A percentile compares a stretch with the other conserved stretches of the same genome.
phyloP scores from a whole-genome alignment of 805 yeast genomes.

The Saccharomyces eubayanus region DNA sequence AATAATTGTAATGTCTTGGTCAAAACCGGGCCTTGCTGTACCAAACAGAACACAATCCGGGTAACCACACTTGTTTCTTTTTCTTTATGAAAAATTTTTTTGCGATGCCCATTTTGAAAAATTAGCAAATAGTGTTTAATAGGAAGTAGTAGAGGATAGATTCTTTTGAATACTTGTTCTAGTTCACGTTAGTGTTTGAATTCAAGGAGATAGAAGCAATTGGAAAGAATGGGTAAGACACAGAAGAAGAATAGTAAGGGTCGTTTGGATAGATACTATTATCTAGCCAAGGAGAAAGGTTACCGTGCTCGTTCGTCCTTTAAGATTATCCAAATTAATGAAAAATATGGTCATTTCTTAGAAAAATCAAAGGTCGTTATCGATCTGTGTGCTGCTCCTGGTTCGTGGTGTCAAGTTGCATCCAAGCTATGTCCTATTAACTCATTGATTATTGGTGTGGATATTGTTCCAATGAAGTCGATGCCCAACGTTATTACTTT shows the following conservation, averaged over 20 bases:
- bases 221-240: constrained; percentile 64
- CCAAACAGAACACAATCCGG: neutral
- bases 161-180: neutral
- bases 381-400: constrained; percentile 98
- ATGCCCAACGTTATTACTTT: constrained; percentile 90
- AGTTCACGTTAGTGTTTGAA: neutral
- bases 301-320: constrained; percentile 98
- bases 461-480: constrained; percentile 95
- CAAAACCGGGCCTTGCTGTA: neutral
- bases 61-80: neutral
- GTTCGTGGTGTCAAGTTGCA: constrained; percentile 99
- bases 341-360: constrained; percentile 89
- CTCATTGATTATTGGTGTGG: constrained; percentile 95
- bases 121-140: neutral
- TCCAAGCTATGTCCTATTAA: constrained; percentile 86
- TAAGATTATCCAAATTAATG: constrained; percentile 89
- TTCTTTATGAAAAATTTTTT: neutral
- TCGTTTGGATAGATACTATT: constrained; percentile 96
- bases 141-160: neutral
- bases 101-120: neutral
- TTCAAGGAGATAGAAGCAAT: neutral
- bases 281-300: constrained; percentile 94
- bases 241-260: constrained; percentile 96
- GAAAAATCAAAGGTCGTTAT: constrained; percentile 93
- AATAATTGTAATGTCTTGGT: neutral